A percentile compares a stretch with the other conserved stretches of the same genome.
phyloP scores from a whole-genome alignment of 2,329 filamentous ascomycete genomes.

The Aureobasidium sp. region DNA sequence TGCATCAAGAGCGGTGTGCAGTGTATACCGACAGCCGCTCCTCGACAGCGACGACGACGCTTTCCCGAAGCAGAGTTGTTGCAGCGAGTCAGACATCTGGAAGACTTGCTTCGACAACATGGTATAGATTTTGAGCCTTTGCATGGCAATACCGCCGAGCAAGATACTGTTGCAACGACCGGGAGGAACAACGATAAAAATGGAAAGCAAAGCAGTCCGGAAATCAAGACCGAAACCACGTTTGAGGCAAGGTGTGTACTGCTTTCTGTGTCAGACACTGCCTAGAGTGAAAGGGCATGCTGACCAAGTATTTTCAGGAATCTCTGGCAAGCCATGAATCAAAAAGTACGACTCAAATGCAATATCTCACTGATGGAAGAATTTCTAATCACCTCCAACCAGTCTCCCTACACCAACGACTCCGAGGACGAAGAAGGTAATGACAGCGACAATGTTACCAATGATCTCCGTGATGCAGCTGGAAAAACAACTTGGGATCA shows the following conservation, averaged over 20 bases:
- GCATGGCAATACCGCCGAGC: slow-evolving; percentile 28
- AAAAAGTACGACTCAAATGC: slow-evolving; percentile 29
- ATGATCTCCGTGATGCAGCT: slow-evolving; percentile 30
- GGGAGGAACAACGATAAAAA: slow-evolving; percentile 5
- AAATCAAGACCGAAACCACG: slow-evolving; percentile 19
- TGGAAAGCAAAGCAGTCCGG: not conserved
- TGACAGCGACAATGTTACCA: slow-evolving; percentile 19
- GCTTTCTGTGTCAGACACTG: not conserved
- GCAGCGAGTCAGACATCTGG: slow-evolving; percentile 62
- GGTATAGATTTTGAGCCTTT: slow-evolving; percentile 64
- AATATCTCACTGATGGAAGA: not conserved
- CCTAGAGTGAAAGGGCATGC: no score
- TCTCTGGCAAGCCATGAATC: slow-evolving; percentile 41
- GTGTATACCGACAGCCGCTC: slow-evolving; percentile 38
- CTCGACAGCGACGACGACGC: slow-evolving; percentile 51
- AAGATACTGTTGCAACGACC: not conserved
- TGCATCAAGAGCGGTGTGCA: slow-evolving; percentile 57
- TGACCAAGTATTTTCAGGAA: slow-evolving; percentile 29
- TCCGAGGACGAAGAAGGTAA: slow-evolving; percentile 2
- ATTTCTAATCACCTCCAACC: slow-evolving; percentile 22
- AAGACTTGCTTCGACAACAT: slow-evolving; percentile 57
- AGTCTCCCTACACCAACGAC: slow-evolving; percentile 22
- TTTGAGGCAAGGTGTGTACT: slow-evolving; percentile 14
- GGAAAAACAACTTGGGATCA: slow-evolving; percentile 44
- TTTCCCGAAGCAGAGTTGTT: slow-evolving; percentile 65